Evolutionary conservation across 495 filamentous ascomycete species (phyloP), one percentile per base, ranked within the genome.

Genomic region (Viridothelium virens): DNA sequence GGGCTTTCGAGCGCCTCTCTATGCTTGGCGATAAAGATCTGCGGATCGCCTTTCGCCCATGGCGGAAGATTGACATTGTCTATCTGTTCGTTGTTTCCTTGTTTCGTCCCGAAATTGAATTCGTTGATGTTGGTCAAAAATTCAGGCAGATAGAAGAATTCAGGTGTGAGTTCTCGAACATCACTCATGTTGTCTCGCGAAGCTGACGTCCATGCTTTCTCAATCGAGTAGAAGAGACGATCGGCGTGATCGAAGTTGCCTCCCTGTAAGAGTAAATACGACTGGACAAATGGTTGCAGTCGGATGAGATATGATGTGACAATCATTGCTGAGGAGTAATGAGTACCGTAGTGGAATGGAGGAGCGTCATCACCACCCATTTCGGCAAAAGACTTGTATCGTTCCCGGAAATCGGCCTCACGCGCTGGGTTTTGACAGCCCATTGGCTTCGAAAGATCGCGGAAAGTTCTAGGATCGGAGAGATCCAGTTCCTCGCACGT

Each of bases 251-350:
- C 94, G 74, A 97, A 98, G 34, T 79, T 90, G n/a, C 92, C 92
- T 33, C 95, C 94, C 75, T 98, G 94, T 7, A 97, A 82, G n/a
- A 97, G 81, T n/a, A 97, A 83, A 73, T 92, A 97, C 1, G 95
- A 96, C 71, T 96, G 89, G 63, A 96, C 92, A 74, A 97, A 98
- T 0, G 94, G 94, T 68, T 96, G 93, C 12, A 98, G 80, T 5
- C 94, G 88, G 69, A 97, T 97, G 53, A 98, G 83, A 72, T 96
- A 98, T 0, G 92, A 96, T 38, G 91, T 88, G 34, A 98, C 94
- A 63, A 96, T 97, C 94, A 97, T 98, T 25, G 94, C 95, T 4
- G 94, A 97, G 31, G 95, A 97, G 75, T 97, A 98, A 74, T 98
- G 94, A 5, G 94, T 98, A 48, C 94, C 94, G 72, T 97, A 97